phyloP scores from a whole-genome alignment of 1,139 yeast genomes.

The Hemisphaericaspora lyxosophila region DNA sequence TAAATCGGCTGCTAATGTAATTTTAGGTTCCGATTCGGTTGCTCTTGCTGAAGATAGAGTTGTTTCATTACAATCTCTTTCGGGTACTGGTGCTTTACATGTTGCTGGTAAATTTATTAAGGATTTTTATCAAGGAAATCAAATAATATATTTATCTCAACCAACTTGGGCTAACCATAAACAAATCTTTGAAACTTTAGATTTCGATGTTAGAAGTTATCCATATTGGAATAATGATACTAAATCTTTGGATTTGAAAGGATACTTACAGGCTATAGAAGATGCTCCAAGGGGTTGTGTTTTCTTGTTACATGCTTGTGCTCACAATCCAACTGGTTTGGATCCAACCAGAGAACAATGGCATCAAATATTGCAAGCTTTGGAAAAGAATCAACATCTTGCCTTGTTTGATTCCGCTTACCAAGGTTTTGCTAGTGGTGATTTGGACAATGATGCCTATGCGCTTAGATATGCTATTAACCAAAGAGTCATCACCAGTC shows the following conservation, averaged over 20 bases:
- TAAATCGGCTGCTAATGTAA: slow-evolving; percentile 71
- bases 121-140: slow-evolving; percentile 47
- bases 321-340: slow-evolving; percentile 53
- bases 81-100: slow-evolving; percentile 97
- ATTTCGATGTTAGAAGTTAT: slow-evolving; percentile 62
- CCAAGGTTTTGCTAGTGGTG: slow-evolving; percentile 60
- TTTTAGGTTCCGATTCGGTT: slow-evolving; percentile 65
- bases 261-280: slow-evolving; percentile 65
- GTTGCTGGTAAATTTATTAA: slow-evolving; percentile 76
- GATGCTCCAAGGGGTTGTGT: slow-evolving; percentile 76
- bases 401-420: slow-evolving; percentile 49
- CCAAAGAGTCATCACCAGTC: slow-evolving; percentile 38
- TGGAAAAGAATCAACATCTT: slow-evolving; percentile 38
- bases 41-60: slow-evolving; percentile 57
- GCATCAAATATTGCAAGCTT: slow-evolving; percentile 40
- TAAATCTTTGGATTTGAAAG: slow-evolving; percentile 65
- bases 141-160: slow-evolving; percentile 68
- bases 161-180: slow-evolving; percentile 98
- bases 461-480: slow-evolving; percentile 82
- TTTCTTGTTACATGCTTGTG: slow-evolving; percentile 55
- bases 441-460: slow-evolving; percentile 78
- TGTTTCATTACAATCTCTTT: slow-evolving; percentile 79
- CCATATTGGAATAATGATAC: slow-evolving; percentile 73
- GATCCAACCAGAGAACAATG: slow-evolving; percentile 49
- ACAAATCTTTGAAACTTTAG: slow-evolving; percentile 71